These are phyloP conservation scores for Capronia americana DNA, from an alignment of 2,329 filamentous ascomycete genomes.

Conservation along the genomic window DNA sequence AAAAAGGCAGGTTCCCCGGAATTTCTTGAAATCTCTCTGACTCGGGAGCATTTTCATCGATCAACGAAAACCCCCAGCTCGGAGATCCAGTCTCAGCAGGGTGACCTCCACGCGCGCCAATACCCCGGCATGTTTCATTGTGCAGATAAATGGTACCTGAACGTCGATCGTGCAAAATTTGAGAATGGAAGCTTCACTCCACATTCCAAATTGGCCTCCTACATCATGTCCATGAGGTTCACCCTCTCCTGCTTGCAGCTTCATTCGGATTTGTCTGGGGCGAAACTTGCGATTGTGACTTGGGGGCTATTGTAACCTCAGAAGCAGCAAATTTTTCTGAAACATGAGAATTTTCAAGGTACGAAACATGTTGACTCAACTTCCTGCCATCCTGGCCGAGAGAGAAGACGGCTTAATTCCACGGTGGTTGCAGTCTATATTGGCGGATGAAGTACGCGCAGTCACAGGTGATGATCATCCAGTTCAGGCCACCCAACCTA, in stretches of 20 bases:
- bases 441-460: background rate
- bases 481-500: background rate
- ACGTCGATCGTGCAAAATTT: background rate
- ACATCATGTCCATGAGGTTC: background rate
- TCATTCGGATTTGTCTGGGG: background rate
- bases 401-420: background rate
- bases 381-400: background rate
- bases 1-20: conserved; percentile 16
- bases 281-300: background rate
- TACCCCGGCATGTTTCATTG: background rate
- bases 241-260: conserved; percentile 9
- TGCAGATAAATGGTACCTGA: background rate
- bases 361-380: background rate
- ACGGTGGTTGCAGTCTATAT: background rate
- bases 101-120: background rate
- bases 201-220: conserved; percentile 4
- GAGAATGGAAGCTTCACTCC: background rate
- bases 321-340: background rate
- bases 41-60: background rate
- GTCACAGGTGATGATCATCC: background rate
- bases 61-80: background rate
- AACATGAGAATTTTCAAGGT: background rate
- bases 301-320: conserved; percentile 8
- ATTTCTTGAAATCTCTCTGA: conserved; percentile 1
- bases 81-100: background rate